Evolutionary conservation across 1,284 basidiomycete species (phyloP).

Genomic region (Puccinia coronata): DNA sequence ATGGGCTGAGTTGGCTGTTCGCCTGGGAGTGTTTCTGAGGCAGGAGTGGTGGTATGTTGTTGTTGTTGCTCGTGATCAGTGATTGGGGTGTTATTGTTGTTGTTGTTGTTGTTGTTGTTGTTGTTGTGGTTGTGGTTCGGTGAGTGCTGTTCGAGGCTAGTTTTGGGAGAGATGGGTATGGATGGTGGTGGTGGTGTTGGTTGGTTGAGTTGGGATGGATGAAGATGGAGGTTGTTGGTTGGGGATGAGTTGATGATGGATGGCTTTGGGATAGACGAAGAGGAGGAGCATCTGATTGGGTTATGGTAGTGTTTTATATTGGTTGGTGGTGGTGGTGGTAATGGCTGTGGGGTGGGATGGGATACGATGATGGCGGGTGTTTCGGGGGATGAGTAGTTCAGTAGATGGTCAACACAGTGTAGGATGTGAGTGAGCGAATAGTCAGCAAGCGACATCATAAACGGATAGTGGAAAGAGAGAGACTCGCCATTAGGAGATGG

Average conservation of each 20-base stretch:
- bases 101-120: no score
- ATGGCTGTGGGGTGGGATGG: background rate
- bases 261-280: no score
- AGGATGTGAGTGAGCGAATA: background rate
- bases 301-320: no score
- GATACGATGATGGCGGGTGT: background rate
- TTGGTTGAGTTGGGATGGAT: background rate
- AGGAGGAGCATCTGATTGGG: no score
- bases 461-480: background rate
- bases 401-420: background rate
- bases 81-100: background rate
- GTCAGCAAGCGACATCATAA: constrained; percentile 20
- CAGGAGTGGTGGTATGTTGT: background rate
- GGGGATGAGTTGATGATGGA: background rate
- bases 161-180: background rate
- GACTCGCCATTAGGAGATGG: no score
- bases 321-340: background rate
- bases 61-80: background rate
- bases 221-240: background rate
- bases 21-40: background rate
- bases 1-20: background rate
- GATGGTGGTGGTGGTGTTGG: no score
- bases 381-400: background rate
- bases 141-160: no score
- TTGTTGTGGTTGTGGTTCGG: no score